phyloP scores from a whole-genome alignment of 495 filamentous ascomycete species.

The Penicillium odoratum region DNA sequence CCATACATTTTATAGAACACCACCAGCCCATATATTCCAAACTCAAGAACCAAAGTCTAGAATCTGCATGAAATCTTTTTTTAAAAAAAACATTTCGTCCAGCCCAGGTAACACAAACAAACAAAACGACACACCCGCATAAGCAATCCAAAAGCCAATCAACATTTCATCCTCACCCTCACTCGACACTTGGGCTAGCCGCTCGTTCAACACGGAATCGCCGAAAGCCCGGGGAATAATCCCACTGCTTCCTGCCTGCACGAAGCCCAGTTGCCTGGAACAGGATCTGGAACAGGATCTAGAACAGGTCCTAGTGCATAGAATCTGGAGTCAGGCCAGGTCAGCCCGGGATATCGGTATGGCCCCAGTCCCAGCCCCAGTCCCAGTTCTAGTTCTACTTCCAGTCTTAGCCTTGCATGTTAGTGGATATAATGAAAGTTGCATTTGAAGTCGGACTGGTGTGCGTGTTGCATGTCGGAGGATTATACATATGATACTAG shows the following conservation, averaged over 20 bases:
- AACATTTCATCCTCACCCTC: background rate
- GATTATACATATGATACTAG: conserved; percentile 3
- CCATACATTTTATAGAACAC: background rate
- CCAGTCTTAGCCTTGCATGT: conserved; percentile 1
- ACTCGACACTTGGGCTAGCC: background rate
- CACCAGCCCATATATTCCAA: background rate
- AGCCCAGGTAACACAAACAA: conserved; percentile 2
- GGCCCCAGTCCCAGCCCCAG: background rate
- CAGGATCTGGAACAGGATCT: background rate
- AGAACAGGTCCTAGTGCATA: background rate
- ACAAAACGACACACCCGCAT: conserved; percentile 3
- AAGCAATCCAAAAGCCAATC: background rate
- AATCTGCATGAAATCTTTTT: too few relatives aligned
- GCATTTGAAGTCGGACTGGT: background rate
- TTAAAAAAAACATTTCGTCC: background rate
- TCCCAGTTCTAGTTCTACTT: background rate
- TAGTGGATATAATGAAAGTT: background rate
- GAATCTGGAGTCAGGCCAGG: background rate
- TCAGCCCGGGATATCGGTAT: background rate
- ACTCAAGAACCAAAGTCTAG: background rate
- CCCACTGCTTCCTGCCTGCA: background rate
- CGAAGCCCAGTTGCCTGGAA: background rate
- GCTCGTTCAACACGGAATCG: conserved; percentile 1
- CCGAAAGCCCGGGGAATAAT: background rate
- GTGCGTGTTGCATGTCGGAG: background rate